Conservation (phyloP, 2,329 filamentous ascomycete species). For the Calonectria pauciramosa region DNA sequence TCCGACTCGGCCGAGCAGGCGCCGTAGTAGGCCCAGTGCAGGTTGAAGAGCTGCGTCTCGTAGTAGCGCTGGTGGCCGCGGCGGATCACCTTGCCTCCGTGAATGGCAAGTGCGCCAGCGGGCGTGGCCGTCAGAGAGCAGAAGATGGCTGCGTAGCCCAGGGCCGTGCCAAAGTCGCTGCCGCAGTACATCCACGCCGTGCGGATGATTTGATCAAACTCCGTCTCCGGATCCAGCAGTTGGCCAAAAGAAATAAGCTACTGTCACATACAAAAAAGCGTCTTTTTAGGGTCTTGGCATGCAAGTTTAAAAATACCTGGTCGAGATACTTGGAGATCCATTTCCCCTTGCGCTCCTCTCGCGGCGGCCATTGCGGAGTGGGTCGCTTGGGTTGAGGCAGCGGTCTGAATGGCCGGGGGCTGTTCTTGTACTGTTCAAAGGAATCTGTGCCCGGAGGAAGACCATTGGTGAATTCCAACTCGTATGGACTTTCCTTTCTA, state of each 20-base stretch:
- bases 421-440: not conserved
- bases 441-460: not conserved
- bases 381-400: not conserved
- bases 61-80: not conserved
- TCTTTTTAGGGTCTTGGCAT: too few relatives aligned
- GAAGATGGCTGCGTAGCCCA: not conserved
- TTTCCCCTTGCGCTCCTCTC: not conserved
- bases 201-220: not conserved
- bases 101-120: not conserved
- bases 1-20: not conserved
- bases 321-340: slow-evolving; percentile 7
- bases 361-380: not conserved
- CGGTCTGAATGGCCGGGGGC: not conserved
- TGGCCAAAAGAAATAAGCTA: not conserved
- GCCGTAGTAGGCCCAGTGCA: not conserved
- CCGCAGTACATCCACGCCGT: not conserved
- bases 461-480: not conserved
- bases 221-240: not conserved
- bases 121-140: not conserved
- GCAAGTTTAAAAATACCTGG: not conserved
- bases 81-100: not conserved
- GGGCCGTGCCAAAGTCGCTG: not conserved
- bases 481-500: not conserved
- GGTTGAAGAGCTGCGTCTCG: not conserved
- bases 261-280: too few relatives aligned